These are phyloP conservation scores for Thinopyrum elongatum DNA, from an alignment of 176 grass and related monocot genomes.

Conservation along the genomic window DNA sequence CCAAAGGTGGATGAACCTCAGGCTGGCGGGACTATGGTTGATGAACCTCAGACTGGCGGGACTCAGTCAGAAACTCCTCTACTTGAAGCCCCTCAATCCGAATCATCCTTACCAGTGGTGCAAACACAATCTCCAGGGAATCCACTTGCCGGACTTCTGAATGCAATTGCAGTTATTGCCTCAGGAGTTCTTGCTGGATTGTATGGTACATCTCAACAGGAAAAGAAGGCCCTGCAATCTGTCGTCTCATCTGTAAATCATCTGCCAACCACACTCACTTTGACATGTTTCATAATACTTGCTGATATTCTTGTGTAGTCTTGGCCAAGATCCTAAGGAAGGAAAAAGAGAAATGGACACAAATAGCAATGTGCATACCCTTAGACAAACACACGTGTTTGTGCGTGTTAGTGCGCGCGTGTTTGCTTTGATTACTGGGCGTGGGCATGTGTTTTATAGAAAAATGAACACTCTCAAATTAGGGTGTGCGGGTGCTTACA, in stretches of 20 bases:
- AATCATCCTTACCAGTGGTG: slow-evolving; percentile 26
- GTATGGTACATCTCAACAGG: slow-evolving; percentile 76
- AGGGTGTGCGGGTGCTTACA: neutral
- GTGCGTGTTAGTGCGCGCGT: neutral
- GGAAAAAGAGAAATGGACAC: neutral
- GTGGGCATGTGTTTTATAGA: neutral
- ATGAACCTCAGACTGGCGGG: slow-evolving; percentile 26
- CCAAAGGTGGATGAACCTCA: slow-evolving; percentile 29
- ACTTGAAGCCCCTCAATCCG: slow-evolving; percentile 21
- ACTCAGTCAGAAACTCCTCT: slow-evolving; percentile 17
- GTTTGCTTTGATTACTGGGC: neutral
- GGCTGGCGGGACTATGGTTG: slow-evolving; percentile 20
- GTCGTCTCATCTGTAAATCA: slow-evolving; percentile 82
- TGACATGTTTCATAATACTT: neutral
- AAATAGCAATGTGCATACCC: neutral
- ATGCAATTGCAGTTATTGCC: slow-evolving; percentile 60
- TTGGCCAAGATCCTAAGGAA: slow-evolving; percentile 16
- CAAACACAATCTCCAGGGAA: slow-evolving; percentile 56
- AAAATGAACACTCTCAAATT: neutral
- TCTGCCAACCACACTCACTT: slow-evolving; percentile 36
- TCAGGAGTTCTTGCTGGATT: slow-evolving; percentile 86
- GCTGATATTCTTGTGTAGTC: neutral
- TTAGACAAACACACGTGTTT: neutral
- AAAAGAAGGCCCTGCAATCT: slow-evolving; percentile 71
- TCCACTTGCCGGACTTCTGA: slow-evolving; percentile 57